phyloP scores from a whole-genome alignment of 73 alveolate genomes.

The Effrenium voratum region DNA sequence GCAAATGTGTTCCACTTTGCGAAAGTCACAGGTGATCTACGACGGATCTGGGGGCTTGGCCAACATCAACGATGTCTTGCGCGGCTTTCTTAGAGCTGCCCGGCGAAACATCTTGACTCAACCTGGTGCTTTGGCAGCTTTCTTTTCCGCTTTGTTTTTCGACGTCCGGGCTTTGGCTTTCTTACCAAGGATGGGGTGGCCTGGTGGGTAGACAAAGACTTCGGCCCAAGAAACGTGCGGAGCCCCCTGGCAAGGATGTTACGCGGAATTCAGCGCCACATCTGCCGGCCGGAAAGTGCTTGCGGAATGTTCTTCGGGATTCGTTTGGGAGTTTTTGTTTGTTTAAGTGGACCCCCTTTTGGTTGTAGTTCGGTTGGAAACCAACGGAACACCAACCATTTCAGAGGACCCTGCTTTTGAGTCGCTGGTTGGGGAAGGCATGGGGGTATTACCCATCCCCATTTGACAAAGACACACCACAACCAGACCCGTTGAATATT shows the following conservation, averaged over 20 bases:
- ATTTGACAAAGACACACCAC: too few species aligned
- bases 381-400: too few species aligned
- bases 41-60: slow-evolving; percentile 68
- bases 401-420: too few species aligned
- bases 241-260: background rate
- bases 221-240: slow-evolving; percentile 39
- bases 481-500: too few species aligned
- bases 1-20: background rate
- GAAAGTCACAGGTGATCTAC: slow-evolving; percentile 2
- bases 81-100: slow-evolving; percentile 47
- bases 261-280: too few species aligned
- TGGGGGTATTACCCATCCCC: too few species aligned
- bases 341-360: too few species aligned
- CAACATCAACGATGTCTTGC: slow-evolving; percentile 2
- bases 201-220: slow-evolving; percentile 80
- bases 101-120: background rate
- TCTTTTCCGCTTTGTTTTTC: background rate
- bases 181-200: slow-evolving; percentile 43
- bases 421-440: too few species aligned
- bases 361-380: too few species aligned
- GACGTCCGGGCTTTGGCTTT: background rate
- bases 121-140: background rate
- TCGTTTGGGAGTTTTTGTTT: too few species aligned
- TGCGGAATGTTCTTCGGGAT: too few species aligned
- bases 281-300: too few species aligned